Percentiles rank a stretch among this genome's conserved stretches.
These are phyloP conservation scores for Mycena amicta DNA, from an alignment of 768 basidiomycete genomes.

Conservation along the genomic window DNA sequence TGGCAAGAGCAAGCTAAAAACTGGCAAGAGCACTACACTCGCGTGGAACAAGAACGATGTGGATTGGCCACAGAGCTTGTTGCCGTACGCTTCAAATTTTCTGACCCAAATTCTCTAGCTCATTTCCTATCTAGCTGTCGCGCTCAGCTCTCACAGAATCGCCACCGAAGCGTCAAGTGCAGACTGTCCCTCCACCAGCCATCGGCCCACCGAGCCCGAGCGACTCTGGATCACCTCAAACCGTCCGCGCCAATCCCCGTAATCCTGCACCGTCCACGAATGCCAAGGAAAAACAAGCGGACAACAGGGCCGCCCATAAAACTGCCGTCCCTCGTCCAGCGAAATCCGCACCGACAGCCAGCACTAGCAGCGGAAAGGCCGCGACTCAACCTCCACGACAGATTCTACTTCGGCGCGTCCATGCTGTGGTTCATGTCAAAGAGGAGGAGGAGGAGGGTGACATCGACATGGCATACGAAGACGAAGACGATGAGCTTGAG, in stretches of 20 bases:
- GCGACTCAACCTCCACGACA: constrained; percentile 17
- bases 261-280: constrained; percentile 10
- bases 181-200: constrained; percentile 33
- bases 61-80: constrained; percentile 60
- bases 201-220: constrained; percentile 27
- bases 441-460: constrained; percentile 19
- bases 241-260: constrained; percentile 11
- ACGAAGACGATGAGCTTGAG: constrained; percentile 14
- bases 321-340: not conserved
- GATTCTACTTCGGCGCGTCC: constrained; percentile 22
- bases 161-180: constrained; percentile 36
- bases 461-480: not conserved
- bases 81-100: constrained; percentile 42
- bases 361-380: constrained; percentile 1
- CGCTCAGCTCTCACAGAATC: constrained; percentile 28
- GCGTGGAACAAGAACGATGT: constrained; percentile 70
- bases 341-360: not conserved
- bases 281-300: not conserved
- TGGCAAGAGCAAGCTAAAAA: constrained; percentile 78
- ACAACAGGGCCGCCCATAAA: not conserved
- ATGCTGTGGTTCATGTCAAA: constrained; percentile 17
- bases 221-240: constrained; percentile 28
- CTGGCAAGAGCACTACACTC: constrained; percentile 81
- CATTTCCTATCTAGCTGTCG: constrained; percentile 9
- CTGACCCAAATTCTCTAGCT: not conserved